These are phyloP conservation scores for Breviolum minutum DNA, from an alignment of 73 alveolate genomes.

Conservation along the genomic window DNA sequence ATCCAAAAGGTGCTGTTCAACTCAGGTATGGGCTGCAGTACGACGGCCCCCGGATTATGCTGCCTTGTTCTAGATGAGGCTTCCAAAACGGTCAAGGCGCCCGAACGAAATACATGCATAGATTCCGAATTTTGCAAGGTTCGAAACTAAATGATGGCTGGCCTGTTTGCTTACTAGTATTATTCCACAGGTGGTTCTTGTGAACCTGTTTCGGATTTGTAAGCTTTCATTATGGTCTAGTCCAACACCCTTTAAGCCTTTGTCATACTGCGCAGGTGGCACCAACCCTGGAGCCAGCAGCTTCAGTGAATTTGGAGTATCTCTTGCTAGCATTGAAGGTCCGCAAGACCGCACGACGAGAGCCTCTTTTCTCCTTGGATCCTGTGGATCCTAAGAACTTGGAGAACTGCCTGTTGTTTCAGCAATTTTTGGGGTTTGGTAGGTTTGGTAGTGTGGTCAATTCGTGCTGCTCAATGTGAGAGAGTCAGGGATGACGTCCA, in stretches of 20 bases:
- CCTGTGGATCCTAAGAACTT: slow-evolving; percentile 67
- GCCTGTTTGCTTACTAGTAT: no score
- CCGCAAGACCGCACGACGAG: slow-evolving; percentile 39
- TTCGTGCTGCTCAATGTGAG: neutral
- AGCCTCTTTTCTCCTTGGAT: slow-evolving; percentile 59
- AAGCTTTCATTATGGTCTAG: no score
- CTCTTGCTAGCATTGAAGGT: slow-evolving; percentile 57
- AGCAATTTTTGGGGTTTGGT: neutral
- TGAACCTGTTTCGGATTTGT: neutral
- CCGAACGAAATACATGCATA: no score
- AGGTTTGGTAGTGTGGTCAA: neutral
- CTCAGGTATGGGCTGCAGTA: slow-evolving; percentile 37
- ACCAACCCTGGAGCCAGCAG: slow-evolving; percentile 75
- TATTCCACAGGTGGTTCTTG: no score
- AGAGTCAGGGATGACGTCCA: neutral
- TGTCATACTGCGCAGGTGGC: slow-evolving; percentile 29
- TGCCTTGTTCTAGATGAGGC: slow-evolving; percentile 68
- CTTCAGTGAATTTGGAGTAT: slow-evolving; percentile 79
- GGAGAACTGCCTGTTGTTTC: neutral
- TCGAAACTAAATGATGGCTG: no score
- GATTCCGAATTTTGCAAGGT: no score
- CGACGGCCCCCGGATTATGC: slow-evolving; percentile 34
- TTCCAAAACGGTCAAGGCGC: slow-evolving; percentile 38
- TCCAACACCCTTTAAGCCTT: no score
- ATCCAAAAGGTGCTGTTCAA: no score